Base-by-base conservation (phyloP, 225 moss, liverwort and hornwort genomes). In the Physcomitrium patens region DNA sequence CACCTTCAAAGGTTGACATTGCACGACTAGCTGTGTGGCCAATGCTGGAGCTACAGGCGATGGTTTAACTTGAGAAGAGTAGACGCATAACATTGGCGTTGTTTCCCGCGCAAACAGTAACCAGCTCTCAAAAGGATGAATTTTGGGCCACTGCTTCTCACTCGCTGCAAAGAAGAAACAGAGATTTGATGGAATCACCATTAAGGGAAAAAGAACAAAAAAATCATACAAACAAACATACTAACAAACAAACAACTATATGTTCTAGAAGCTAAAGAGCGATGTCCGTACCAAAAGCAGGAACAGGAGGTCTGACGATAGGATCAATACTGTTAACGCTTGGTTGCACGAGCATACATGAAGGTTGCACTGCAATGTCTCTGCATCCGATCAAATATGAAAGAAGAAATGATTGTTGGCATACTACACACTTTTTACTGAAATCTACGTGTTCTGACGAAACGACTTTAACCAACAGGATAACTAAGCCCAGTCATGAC, bases 1-100 rank as follows among this genome's bases (percentile, higher is more conserved):
- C 86, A 99, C 97, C 93, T 85, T 93, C 75, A 95, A 77, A 70
- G 97, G 93, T 77, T 94, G 94, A 71, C 93, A 93, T 73, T 99
- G 97, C 57, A 99, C 67, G 44, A 99, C 97, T 78, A 91, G 82
- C 76, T 99, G 97, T 46, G 94, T 90, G 27, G 97, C 80, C 67
- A 99, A 90, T 67, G 87, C 83, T 75, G 97, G 95, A 62, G 97
- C 77, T 24, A n/a, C 48, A 65, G 93, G 94, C 68, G 97, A 84
- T 67, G 97, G 97, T 48, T 86, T 93, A 22, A 86, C 91, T 71
- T 88, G 97, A 81, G 97, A 93, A 63, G 97, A 81, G 67, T 87
- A 99, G 74, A 95, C 74, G 85, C 91, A 89, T 22, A 95, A 68
- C 90, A 95, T 89, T 45, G 95, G 88, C 63, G 86, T 76, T 49